phyloP scores from a whole-genome alignment of 352 stramenopile genomes.

The Pythium guiyangense region DNA sequence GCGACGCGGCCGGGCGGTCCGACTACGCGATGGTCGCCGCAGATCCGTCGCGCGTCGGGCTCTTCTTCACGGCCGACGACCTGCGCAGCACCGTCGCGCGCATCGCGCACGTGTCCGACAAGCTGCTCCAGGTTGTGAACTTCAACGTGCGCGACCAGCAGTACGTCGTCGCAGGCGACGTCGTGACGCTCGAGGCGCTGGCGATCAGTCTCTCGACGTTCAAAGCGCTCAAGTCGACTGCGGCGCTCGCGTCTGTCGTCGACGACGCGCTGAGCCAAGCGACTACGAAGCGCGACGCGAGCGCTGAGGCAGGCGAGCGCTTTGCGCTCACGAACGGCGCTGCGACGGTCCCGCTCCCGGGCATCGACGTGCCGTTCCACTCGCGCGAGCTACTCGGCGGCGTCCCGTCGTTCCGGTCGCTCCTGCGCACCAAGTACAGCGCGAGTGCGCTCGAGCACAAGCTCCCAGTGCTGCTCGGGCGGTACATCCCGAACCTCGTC shows the following conservation, averaged over 20 bases:
- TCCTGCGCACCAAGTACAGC: constrained; percentile 66
- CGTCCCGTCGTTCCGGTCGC: constrained; percentile 66
- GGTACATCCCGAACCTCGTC: constrained; percentile 87
- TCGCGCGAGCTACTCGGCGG: constrained; percentile 77
- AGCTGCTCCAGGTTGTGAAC: constrained; percentile 87
- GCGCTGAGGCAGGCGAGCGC: constrained; percentile 38
- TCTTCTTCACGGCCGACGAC: constrained; percentile 61
- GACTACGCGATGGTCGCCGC: constrained; percentile 87
- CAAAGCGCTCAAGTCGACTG: constrained; percentile 35
- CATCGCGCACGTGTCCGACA: constrained; percentile 49
- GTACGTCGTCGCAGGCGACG: constrained; percentile 83
- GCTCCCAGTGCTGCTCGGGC: constrained; percentile 59
- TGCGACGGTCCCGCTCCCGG: constrained; percentile 84
- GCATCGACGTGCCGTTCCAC: constrained; percentile 90
- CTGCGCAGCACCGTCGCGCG: constrained; percentile 71
- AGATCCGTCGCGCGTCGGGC: constrained; percentile 73
- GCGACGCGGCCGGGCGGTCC: constrained; percentile 55
- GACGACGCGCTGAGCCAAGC: constrained; percentile 52
- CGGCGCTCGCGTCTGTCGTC: constrained; percentile 50
- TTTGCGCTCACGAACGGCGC: constrained; percentile 58
- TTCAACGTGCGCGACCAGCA: constrained; percentile 84
- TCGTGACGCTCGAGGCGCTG: constrained; percentile 77
- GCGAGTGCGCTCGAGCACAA: constrained; percentile 60
- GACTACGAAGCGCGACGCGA: constrained; percentile 54
- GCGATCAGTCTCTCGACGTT: constrained; percentile 52